Percentiles rank a stretch among this genome's conserved stretches.
phyloP scores from a whole-genome alignment of 2,329 filamentous ascomycete genomes.

The Biscogniauxia sp. region DNA sequence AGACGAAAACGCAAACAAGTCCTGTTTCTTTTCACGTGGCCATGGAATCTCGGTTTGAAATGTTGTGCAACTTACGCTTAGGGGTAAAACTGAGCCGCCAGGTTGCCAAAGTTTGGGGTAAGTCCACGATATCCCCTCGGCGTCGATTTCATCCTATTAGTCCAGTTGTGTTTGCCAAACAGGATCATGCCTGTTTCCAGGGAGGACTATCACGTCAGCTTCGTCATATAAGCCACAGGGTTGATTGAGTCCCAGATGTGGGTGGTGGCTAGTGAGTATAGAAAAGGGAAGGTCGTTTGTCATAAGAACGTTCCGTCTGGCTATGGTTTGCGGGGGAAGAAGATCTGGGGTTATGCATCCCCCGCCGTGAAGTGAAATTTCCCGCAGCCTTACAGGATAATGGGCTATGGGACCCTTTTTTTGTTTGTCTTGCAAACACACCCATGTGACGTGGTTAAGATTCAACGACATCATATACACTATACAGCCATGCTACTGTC shows the following conservation, averaged over 20 bases:
- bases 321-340: not conserved
- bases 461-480: not conserved
- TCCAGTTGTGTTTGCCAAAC: not conserved
- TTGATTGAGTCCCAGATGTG: not conserved
- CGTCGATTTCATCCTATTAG: not conserved
- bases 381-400: not conserved
- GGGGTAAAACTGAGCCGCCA: not conserved
- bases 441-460: not conserved
- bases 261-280: not conserved
- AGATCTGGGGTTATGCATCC: not conserved
- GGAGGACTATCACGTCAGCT: not conserved
- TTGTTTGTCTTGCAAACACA: not conserved
- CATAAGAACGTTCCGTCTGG: not conserved
- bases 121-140: not conserved
- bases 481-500: not conserved
- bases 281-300: not conserved
- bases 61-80: not conserved
- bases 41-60: not conserved
- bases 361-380: not conserved
- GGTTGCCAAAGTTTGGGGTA: not conserved
- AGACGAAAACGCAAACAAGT: not conserved
- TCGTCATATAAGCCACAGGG: not conserved
- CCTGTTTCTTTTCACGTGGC: not conserved
- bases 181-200: not conserved
- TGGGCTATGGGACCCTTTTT: not conserved